These are phyloP conservation scores for Flammula alnicola DNA, from an alignment of 1,284 basidiomycete genomes.

Conservation along the genomic window DNA sequence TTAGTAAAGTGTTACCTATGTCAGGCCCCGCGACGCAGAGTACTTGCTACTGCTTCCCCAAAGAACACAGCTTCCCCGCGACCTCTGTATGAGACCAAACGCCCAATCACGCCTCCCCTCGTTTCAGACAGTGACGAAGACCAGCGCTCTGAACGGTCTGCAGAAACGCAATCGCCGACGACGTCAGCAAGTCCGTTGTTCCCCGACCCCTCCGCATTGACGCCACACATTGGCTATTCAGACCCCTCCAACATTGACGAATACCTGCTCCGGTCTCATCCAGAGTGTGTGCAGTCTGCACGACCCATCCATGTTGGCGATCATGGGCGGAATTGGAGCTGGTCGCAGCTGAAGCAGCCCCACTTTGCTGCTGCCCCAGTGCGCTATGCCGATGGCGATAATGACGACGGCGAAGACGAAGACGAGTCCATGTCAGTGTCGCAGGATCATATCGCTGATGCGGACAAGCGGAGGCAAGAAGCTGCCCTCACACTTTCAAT, in stretches of 20 bases:
- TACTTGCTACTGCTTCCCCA: constrained; percentile 2
- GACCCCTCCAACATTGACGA: constrained; percentile 32
- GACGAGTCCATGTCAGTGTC: constrained; percentile 3
- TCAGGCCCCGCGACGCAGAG: neutral
- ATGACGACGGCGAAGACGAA: constrained; percentile 23
- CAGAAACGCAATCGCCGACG: constrained; percentile 19
- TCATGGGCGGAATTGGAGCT: constrained; percentile 42
- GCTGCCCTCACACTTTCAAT: constrained; percentile 28
- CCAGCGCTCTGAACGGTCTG: constrained; percentile 19
- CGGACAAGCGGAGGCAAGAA: constrained; percentile 22
- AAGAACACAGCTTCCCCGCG: constrained; percentile 8
- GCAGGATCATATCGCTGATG: constrained; percentile 12
- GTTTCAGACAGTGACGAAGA: constrained; percentile 27
- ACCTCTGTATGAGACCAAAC: constrained; percentile 5
- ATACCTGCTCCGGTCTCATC: constrained; percentile 37
- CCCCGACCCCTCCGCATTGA: neutral
- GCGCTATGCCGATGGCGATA: constrained; percentile 13
- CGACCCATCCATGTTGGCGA: constrained; percentile 8
- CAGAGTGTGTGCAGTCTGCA: constrained; percentile 27
- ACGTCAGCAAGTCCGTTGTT: neutral
- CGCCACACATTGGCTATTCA: constrained; percentile 1
- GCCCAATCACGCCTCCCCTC: constrained; percentile 23
- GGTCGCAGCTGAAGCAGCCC: constrained; percentile 41
- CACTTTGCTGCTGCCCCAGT: constrained; percentile 28
- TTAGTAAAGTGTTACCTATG: neutral